Conservation (phyloP, 257 asterid species). For the Thymus quinquecostatus region DNA sequence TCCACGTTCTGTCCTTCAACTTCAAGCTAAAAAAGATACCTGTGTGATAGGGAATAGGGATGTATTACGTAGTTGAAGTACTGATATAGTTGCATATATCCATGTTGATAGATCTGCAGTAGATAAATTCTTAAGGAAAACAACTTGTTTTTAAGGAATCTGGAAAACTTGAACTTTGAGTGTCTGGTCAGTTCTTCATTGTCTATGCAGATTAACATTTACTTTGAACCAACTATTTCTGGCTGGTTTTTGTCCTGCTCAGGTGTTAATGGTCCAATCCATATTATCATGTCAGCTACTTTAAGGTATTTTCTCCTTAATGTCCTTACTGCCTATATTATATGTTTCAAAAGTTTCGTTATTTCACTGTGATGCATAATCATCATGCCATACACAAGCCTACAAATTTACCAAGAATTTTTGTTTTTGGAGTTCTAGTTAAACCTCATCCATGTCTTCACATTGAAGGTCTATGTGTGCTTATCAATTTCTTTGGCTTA, state of each 20-base stretch:
- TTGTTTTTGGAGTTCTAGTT: not conserved
- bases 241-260: slow-evolving; percentile 26
- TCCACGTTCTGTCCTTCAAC: not conserved
- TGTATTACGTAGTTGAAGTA: not conserved
- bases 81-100: not conserved
- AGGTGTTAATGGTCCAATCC: slow-evolving; percentile 56
- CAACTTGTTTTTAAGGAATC: not conserved
- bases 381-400: not conserved
- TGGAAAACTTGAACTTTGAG: not conserved
- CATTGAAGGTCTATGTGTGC: not conserved
- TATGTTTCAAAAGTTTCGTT: not conserved
- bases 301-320: slow-evolving; percentile 35
- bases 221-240: slow-evolving; percentile 24
- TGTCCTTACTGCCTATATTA: not conserved
- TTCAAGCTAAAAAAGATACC: not conserved
- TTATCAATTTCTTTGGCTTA: not conserved
- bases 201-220: slow-evolving; percentile 1
- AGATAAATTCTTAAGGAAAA: slow-evolving; percentile 7
- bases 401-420: not conserved
- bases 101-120: not conserved
- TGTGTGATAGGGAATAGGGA: slow-evolving; percentile 16
- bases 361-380: not conserved
- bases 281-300: slow-evolving; percentile 42
- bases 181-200: not conserved
- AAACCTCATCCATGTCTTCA: slow-evolving; percentile 1